Evolutionary conservation across 768 basidiomycete species (phyloP).

Genomic region (Filobasidium wieringae): DNA sequence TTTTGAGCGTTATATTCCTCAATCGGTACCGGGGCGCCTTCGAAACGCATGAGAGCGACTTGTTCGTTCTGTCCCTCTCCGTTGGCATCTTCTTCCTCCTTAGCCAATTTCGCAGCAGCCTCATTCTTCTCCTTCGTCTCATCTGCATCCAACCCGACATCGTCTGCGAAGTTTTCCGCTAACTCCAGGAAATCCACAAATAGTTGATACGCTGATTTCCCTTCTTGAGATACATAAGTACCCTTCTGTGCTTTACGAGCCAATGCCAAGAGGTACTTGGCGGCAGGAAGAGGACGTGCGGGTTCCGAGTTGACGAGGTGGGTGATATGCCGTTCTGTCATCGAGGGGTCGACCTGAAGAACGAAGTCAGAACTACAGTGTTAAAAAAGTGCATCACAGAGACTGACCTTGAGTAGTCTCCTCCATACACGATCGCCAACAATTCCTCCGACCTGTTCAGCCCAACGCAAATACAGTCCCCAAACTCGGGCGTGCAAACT

Average conservation of each 20-base stretch:
- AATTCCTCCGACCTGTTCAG: constrained; percentile 63
- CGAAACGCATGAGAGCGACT: constrained; percentile 54
- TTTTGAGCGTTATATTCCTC: constrained; percentile 21
- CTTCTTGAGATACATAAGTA: constrained; percentile 73
- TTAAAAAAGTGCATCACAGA: background rate
- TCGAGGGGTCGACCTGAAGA: constrained; percentile 37
- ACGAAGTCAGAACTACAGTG: background rate
- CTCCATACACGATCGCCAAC: constrained; percentile 55
- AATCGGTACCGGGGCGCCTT: constrained; percentile 52
- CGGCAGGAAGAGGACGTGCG: constrained; percentile 78
- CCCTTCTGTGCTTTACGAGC: constrained; percentile 74
- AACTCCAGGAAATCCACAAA: constrained; percentile 85
- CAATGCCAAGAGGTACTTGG: constrained; percentile 73
- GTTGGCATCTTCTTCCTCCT: constrained; percentile 40
- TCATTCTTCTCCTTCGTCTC: constrained; percentile 45
- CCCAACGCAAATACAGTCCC: constrained; percentile 86
- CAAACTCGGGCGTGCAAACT: constrained; percentile 85
- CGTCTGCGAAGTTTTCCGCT: constrained; percentile 78
- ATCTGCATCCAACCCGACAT: constrained; percentile 71
- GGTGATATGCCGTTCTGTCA: constrained; percentile 41
- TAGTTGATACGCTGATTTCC: constrained; percentile 89
- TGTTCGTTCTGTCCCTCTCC: constrained; percentile 26
- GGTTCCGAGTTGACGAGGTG: constrained; percentile 51
- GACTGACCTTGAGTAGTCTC: constrained; percentile 70
- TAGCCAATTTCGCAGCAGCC: constrained; percentile 39